These are phyloP conservation scores for Marsdenia floribunda DNA, from an alignment of 257 asterid species.

Conservation along the genomic window DNA sequence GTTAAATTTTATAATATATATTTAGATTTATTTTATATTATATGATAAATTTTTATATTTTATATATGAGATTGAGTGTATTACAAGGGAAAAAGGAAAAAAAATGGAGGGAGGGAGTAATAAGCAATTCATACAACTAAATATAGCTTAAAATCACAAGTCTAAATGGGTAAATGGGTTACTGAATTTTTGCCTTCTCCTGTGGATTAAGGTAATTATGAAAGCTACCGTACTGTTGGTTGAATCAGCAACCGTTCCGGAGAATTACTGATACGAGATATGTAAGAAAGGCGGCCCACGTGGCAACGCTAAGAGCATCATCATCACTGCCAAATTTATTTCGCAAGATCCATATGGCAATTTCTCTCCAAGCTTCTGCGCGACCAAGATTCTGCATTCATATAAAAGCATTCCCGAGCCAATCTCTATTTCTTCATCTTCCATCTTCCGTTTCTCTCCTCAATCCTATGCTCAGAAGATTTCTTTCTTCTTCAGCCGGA, in stretches of 20 bases:
- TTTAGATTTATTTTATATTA: no score
- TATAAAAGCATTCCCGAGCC: background rate
- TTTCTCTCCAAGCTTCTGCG: constrained; percentile 14
- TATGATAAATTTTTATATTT: no score
- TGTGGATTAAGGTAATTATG: background rate
- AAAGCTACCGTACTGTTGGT: background rate
- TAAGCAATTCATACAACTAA: no score
- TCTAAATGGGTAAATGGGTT: no score
- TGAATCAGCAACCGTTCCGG: background rate
- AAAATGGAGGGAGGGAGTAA: no score
- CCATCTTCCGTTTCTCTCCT: constrained; percentile 7
- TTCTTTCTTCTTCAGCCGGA: constrained; percentile 31
- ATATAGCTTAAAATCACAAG: no score
- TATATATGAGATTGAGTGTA: no score
- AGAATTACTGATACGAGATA: background rate
- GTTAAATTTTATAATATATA: no score
- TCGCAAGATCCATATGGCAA: constrained; percentile 20
- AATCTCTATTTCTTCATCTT: background rate
- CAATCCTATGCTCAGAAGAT: constrained; percentile 41
- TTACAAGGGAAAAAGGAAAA: no score
- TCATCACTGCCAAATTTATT: constrained; percentile 4
- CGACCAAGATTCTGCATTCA: background rate
- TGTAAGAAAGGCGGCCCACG: constrained; percentile 16
- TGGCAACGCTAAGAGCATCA: constrained; percentile 8
- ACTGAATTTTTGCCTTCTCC: no score